These are phyloP conservation scores for Debaryomycetaceae sp. DNA, from an alignment of 1,139 yeast genomes.

Conservation along the genomic window DNA sequence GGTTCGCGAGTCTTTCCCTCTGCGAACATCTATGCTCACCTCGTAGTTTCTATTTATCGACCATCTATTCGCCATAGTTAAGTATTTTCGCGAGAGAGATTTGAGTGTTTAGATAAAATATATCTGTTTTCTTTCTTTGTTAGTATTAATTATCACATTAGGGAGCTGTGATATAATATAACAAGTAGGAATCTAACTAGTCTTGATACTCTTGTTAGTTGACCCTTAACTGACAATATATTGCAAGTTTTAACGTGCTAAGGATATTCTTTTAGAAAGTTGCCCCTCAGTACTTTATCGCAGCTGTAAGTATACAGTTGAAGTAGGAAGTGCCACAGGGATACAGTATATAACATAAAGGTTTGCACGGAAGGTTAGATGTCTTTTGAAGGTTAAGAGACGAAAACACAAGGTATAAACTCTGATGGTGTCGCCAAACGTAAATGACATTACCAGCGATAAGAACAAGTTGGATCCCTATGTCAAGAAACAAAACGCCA, in stretches of 20 bases:
- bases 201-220: background rate
- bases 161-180: background rate
- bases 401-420: background rate
- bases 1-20: too few species aligned
- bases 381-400: background rate
- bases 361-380: background rate
- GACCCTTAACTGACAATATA: background rate
- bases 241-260: background rate
- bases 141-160: background rate
- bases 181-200: background rate
- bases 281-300: background rate
- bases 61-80: background rate
- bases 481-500: conserved; percentile 25
- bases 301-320: background rate
- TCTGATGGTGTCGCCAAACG: conserved; percentile 3
- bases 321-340: background rate
- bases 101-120: background rate
- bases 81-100: background rate
- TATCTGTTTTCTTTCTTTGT: background rate
- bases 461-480: conserved; percentile 17
- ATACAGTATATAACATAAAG: too few species aligned
- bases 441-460: conserved; percentile 6
- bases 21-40: too few species aligned
- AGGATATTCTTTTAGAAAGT: background rate
- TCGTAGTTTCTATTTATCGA: too few species aligned